phyloP scores from a whole-genome alignment of 805 yeast species.

The Starmerella vitae region DNA sequence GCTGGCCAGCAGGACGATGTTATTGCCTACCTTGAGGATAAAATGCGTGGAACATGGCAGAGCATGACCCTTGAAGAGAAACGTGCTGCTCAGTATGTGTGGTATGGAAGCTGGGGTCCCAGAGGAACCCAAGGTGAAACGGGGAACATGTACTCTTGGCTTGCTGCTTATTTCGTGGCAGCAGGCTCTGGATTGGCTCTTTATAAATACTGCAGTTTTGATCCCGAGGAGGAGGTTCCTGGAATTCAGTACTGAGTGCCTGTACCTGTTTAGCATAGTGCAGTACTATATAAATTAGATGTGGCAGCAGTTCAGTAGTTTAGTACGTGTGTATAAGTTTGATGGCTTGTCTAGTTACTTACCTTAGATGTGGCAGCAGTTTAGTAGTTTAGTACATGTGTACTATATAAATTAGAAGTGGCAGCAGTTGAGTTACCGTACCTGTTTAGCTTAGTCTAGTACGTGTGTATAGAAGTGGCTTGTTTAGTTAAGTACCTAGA shows the following conservation, averaged over 20 bases:
- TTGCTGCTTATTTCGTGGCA: slow-evolving; percentile 19
- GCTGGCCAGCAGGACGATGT: slow-evolving; percentile 29
- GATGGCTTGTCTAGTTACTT: too few species aligned
- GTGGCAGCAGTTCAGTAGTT: too few species aligned
- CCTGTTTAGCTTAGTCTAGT: too few species aligned
- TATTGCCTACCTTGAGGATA: slow-evolving; percentile 27
- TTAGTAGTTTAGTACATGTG: too few species aligned
- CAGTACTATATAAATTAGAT: too few species aligned
- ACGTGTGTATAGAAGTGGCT: too few species aligned
- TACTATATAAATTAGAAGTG: too few species aligned
- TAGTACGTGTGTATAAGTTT: too few species aligned
- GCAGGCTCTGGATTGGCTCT: slow-evolving; percentile 20
- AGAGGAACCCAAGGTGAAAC: slow-evolving; percentile 22
- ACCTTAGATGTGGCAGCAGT: too few species aligned
- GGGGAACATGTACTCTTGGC: slow-evolving; percentile 9
- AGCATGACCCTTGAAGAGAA: slow-evolving; percentile 24
- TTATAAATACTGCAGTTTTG: slow-evolving; percentile 18
- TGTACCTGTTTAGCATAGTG: too few species aligned
- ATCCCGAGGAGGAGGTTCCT: slow-evolving; percentile 3
- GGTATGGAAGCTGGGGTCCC: slow-evolving; percentile 30
- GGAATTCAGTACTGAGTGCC: slow-evolving; percentile 8
- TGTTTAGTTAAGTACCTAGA: too few species aligned
- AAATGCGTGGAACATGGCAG: slow-evolving; percentile 28
- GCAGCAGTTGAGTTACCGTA: too few species aligned
- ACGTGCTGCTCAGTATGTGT: slow-evolving; percentile 26